Evolutionary conservation across 371 early-diverging fungal genomes (phyloP).

Genomic region (Umbelopsis sp.): DNA sequence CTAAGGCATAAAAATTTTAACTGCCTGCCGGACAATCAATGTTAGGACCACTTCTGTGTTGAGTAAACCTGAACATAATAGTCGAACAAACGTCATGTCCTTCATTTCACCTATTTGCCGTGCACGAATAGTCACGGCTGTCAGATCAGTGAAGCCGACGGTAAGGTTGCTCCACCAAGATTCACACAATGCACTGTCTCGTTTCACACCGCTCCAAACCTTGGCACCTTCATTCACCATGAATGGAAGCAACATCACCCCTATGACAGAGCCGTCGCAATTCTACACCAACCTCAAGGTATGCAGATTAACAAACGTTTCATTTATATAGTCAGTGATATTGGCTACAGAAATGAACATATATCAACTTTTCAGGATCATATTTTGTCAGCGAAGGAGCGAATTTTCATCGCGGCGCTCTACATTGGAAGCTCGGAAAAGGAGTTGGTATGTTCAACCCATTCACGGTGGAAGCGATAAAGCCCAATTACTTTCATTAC

Average conservation of each 20-base stretch:
- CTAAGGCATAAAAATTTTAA: no score
- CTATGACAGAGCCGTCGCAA: conserved; percentile 48
- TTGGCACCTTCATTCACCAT: conserved; percentile 36
- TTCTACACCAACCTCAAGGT: conserved; percentile 52
- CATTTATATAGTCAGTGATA: background rate
- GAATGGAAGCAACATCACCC: conserved; percentile 35
- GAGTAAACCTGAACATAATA: background rate
- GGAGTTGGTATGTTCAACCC: conserved; percentile 63
- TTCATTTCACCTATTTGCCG: background rate
- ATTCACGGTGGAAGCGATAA: background rate
- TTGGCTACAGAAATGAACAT: background rate
- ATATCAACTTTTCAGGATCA: conserved; percentile 40
- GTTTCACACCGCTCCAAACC: conserved; percentile 27
- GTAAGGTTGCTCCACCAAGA: background rate
- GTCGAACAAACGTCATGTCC: background rate
- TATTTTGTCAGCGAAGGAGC: conserved; percentile 69
- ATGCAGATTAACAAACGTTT: background rate
- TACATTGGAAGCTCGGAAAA: conserved; percentile 86
- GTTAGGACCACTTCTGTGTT: no score
- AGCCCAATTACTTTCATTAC: background rate
- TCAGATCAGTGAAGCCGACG: background rate
- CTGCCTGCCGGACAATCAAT: no score
- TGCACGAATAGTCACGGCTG: background rate
- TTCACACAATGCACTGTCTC: background rate
- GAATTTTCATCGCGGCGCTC: conserved; percentile 84